Conservation (phyloP, 805 yeast species). For the Clavispora asparagi region DNA sequence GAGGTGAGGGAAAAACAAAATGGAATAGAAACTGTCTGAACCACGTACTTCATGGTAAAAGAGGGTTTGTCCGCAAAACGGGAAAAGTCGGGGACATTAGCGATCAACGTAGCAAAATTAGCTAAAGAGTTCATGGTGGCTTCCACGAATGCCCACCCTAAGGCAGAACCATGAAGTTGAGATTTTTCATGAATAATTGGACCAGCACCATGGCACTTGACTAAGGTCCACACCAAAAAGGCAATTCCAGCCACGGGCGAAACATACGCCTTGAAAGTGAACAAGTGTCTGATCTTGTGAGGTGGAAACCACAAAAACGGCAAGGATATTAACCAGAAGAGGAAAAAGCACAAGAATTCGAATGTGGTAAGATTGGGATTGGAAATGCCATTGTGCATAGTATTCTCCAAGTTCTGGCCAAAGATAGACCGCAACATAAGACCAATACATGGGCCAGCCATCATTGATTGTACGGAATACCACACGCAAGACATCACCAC, state of each 20-base stretch:
- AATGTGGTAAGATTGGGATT: conserved; percentile 64
- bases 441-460: conserved; percentile 77
- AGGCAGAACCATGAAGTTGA: conserved; percentile 49
- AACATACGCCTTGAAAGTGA: conserved; percentile 72
- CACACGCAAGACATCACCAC: conserved; percentile 84
- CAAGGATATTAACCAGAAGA: conserved; percentile 75
- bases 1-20: conserved; percentile 75
- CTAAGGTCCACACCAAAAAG: conserved; percentile 78
- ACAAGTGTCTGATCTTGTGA: conserved; percentile 75
- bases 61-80: conserved; percentile 60
- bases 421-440: conserved; percentile 67
- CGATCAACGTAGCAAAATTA: conserved; percentile 83
- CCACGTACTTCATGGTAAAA: conserved; percentile 35
- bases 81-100: conserved; percentile 86
- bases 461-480: conserved; percentile 83
- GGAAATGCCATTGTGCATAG: conserved; percentile 59
- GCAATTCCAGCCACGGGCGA: conserved; percentile 83
- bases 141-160: conserved; percentile 79
- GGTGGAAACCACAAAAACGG: conserved; percentile 83
- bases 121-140: conserved; percentile 78
- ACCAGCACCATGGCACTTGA: conserved; percentile 76
- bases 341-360: conserved; percentile 68
- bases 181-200: conserved; percentile 57
- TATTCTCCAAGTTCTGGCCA: conserved; percentile 54
- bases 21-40: conserved; percentile 62